Percentiles rank a stretch among this genome's conserved stretches.
Evolutionary conservation across 139 green algal genomes (phyloP).

Genomic region (Nannochloris sp.): DNA sequence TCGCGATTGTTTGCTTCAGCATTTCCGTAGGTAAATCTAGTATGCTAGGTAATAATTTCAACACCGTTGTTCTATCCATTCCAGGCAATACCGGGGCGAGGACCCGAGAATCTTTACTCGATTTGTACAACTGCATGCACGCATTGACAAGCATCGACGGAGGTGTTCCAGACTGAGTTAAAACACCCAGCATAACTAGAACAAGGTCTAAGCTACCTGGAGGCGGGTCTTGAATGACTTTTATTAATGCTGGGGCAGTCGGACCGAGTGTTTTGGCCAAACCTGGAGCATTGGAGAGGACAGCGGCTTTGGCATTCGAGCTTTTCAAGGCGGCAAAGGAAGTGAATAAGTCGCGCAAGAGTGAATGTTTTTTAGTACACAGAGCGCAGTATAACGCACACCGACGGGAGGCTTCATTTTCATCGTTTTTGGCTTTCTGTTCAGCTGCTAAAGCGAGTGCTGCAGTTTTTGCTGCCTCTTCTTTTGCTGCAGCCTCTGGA

Average conservation of each 20-base stretch:
- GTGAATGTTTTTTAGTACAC: constrained; percentile 46
- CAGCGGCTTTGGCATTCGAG: constrained; percentile 5
- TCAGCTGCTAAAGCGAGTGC: background rate
- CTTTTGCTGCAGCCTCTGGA: background rate
- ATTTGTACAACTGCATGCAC: constrained; percentile 10
- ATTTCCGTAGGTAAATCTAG: constrained; percentile 16
- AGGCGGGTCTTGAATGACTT: constrained; percentile 17
- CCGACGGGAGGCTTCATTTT: constrained; percentile 25
- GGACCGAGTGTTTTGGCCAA: constrained; percentile 40
- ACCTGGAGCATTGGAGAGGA: constrained; percentile 22
- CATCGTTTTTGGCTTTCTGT: background rate
- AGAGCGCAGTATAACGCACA: constrained; percentile 57
- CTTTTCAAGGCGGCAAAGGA: constrained; percentile 20
- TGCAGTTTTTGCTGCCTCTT: background rate
- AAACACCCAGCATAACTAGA: constrained; percentile 49
- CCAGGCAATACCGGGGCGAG: constrained; percentile 32
- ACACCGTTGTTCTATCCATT: constrained; percentile 16
- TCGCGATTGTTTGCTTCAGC: constrained; percentile 14
- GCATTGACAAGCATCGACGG: constrained; percentile 31
- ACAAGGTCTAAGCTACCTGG: constrained; percentile 36
- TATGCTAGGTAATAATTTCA: constrained; percentile 32
- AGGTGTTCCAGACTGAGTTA: constrained; percentile 23
- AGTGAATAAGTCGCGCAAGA: constrained; percentile 48
- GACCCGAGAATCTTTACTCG: constrained; percentile 2
- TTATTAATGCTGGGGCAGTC: constrained; percentile 28